These are phyloP conservation scores for Conticribra weissflogii DNA, from an alignment of 108 stramenopile genomes.

Conservation along the genomic window DNA sequence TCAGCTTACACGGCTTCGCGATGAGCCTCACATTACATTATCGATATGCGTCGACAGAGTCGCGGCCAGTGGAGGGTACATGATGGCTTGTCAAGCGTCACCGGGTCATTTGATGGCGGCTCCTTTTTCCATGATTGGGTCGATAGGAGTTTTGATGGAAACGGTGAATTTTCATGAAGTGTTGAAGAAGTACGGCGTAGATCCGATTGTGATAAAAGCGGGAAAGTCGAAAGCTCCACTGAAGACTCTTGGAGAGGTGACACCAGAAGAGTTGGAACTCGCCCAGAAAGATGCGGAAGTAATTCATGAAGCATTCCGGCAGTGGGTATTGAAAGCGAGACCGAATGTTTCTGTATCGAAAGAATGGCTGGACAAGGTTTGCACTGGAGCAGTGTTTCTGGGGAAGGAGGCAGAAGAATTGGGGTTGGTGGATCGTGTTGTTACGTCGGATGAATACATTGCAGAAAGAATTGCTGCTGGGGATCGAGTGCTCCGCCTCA, in stretches of 20 bases:
- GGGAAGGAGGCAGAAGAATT: conserved; percentile 62
- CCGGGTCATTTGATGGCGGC: conserved; percentile 67
- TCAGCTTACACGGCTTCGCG: conserved; percentile 60
- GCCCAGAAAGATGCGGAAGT: conserved; percentile 62
- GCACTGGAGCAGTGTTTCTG: conserved; percentile 71
- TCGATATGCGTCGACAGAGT: conserved; percentile 63
- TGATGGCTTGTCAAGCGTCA: conserved; percentile 77
- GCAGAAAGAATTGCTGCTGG: conserved; percentile 70
- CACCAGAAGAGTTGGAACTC: conserved; percentile 56
- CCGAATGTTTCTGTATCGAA: conserved; percentile 45
- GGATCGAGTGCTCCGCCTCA: conserved; percentile 65
- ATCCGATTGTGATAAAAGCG: conserved; percentile 70
- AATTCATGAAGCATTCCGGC: conserved; percentile 76
- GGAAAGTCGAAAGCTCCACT: conserved; percentile 79
- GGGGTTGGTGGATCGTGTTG: conserved; percentile 72
- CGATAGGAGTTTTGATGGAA: conserved; percentile 78
- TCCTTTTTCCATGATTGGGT: conserved; percentile 84
- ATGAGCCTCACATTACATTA: conserved; percentile 55
- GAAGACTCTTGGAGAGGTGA: conserved; percentile 64
- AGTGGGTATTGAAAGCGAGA: conserved; percentile 53
- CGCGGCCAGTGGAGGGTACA: conserved; percentile 80
- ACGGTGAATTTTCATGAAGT: conserved; percentile 71
- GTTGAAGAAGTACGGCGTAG: conserved; percentile 65
- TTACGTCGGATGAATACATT: conserved; percentile 86
- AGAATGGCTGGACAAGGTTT: conserved; percentile 59